Evolutionary conservation across 176 grass and related monocot species (phyloP).

Genomic region (Zea luxurians): DNA sequence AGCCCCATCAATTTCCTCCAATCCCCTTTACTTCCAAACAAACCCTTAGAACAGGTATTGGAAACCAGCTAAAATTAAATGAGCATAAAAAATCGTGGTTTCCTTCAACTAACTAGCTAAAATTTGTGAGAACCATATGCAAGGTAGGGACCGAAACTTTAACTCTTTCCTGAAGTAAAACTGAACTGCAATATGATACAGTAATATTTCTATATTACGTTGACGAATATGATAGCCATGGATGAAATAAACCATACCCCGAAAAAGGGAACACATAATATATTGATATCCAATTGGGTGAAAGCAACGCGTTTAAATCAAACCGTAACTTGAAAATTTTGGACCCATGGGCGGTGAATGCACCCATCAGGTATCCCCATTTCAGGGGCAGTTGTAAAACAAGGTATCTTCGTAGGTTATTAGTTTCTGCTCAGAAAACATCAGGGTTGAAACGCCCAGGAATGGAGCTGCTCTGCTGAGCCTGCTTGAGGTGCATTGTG

Average conservation of each 20-base stretch:
- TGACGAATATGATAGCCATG: background rate
- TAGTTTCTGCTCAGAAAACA: conserved; percentile 49
- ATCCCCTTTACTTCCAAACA: too few relatives aligned
- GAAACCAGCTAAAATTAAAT: too few relatives aligned
- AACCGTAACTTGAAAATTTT: background rate
- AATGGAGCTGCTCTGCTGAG: conserved; percentile 76
- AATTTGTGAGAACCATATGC: too few relatives aligned
- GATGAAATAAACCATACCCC: background rate
- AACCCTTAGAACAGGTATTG: too few relatives aligned
- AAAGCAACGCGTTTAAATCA: background rate
- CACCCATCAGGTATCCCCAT: conserved; percentile 9
- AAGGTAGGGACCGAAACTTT: background rate
- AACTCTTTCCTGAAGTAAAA: background rate
- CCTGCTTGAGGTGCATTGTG: conserved; percentile 79
- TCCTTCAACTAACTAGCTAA: too few relatives aligned
- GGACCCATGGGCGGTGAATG: background rate
- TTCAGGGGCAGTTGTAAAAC: background rate
- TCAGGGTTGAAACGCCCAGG: conserved; percentile 72
- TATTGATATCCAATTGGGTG: conserved; percentile 2
- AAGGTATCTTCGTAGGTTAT: conserved; percentile 31
- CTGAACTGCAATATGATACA: background rate
- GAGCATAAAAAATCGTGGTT: too few relatives aligned
- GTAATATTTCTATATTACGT: too few relatives aligned
- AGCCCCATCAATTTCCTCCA: too few relatives aligned
- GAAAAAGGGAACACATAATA: background rate